These are phyloP conservation scores for Aquilaria malaccensis DNA, from an alignment of 345 rosid genomes.

Conservation along the genomic window DNA sequence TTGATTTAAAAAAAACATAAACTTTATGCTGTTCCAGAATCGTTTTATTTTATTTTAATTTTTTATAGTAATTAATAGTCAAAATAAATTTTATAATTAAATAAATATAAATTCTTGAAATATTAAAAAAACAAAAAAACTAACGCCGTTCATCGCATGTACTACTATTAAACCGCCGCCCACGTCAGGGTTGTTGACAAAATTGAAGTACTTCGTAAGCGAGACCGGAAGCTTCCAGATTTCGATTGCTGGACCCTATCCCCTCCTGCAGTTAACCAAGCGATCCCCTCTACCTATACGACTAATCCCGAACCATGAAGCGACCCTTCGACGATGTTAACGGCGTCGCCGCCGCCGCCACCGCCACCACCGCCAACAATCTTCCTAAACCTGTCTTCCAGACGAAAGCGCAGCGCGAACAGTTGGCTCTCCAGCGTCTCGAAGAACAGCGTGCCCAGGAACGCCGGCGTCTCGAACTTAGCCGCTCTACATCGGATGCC, in stretches of 20 bases:
- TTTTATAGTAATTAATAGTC: too few species aligned
- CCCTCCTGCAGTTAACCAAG: constrained; percentile 59
- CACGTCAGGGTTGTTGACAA: too few species aligned
- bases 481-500: constrained; percentile 9
- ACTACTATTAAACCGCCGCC: too few species aligned
- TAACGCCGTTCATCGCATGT: too few species aligned
- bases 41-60: too few species aligned
- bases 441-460: constrained; percentile 48
- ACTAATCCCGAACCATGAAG: constrained; percentile 23
- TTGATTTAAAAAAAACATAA: too few species aligned
- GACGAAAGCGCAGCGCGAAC: constrained; percentile 55
- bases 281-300: constrained; percentile 14
- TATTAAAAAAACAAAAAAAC: too few species aligned
- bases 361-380: constrained; percentile 14
- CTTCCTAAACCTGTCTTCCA: constrained; percentile 44
- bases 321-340: constrained; percentile 26
- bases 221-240: too few species aligned
- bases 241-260: constrained; percentile 7
- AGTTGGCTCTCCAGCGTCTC: constrained; percentile 83
- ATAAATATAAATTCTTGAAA: too few species aligned
- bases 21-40: too few species aligned
- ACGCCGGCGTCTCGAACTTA: constrained; percentile 30
- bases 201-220: too few species aligned
- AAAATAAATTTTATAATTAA: too few species aligned
- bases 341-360: constrained; percentile 18